Evolutionary conservation across 441 rosid genomes (phyloP), one percentile per base, ranked within the genome.

Genomic region (Croton setiger): DNA sequence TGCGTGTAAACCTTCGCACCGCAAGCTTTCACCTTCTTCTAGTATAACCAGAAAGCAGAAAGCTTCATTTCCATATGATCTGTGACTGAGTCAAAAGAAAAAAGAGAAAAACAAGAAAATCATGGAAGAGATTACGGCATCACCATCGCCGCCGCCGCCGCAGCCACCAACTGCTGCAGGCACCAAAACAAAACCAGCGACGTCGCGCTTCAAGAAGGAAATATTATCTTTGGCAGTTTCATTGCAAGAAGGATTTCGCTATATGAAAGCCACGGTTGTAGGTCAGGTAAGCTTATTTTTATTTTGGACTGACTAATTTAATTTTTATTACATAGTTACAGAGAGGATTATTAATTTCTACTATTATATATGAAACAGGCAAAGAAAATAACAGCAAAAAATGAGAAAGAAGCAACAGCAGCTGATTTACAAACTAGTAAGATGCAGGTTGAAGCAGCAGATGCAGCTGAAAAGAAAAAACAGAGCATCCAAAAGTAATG

Each of bases 391-490:
- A 82, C 72, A 31, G 89, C 91, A 44, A 80, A 73, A 73, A 81
- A 68, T 67, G 91, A 88, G 85, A 72, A 75, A 74, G 94, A 83
- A 74, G 89, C 81, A 8, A 66, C 87, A 0, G 85, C 82, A 35
- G 88, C 89, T 53, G 82, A 85, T 14, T 35, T 86, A 67, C 65
- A 57, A 47, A 73, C 80, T 35, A 53, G 78, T 23, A 85, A 83
- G 79, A 82, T 75, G 86, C 88, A 86, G 75, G 86, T 85, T 49
- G 84, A 86, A 14, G 91, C 89, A n/a, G 83, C 89, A 10, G 78
- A 85, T 77, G 83, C 82, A 20, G 86, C 91, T 5, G 88, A 83
- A 72, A 74, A 79, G 18, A 73, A 74, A 73, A 83, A 83, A 80
- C 81, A 79, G 45, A 80, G 62, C 45, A 76, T 79, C 55, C 60